A percentile compares a stretch with the other conserved stretches of the same genome.
Evolutionary conservation across 768 basidiomycete species (phyloP).

Genomic region (Hebeloma cylindrosporum): DNA sequence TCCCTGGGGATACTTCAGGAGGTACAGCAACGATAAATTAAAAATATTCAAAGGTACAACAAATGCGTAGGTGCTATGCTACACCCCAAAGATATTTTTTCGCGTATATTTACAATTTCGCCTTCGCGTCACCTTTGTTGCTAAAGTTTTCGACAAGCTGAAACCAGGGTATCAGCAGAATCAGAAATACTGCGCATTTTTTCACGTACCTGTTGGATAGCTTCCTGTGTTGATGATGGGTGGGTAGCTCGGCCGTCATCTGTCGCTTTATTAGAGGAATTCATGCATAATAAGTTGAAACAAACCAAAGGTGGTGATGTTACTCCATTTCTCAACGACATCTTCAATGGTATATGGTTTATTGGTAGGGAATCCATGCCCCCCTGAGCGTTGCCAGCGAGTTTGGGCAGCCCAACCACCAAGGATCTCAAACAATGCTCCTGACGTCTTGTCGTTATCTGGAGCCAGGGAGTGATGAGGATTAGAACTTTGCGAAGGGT

Average conservation of each 20-base stretch:
- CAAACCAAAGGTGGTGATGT: conserved; percentile 83
- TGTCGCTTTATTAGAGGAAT: conserved; percentile 24
- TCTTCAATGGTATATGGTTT: conserved; percentile 77
- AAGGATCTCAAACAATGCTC: conserved; percentile 79
- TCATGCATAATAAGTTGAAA: conserved; percentile 7
- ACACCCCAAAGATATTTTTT: no score
- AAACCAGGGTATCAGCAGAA: neutral
- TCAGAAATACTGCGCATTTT: neutral
- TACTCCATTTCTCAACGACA: conserved; percentile 74
- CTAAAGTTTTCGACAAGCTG: conserved; percentile 52
- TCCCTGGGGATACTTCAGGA: no score
- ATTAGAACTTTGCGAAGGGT: neutral
- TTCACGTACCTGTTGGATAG: conserved; percentile 65
- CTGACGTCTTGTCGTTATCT: conserved; percentile 74
- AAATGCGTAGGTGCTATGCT: no score
- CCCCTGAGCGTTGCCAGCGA: conserved; percentile 90
- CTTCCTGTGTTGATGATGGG: conserved; percentile 72
- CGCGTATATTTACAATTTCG: conserved; percentile 46
- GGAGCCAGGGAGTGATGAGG: neutral
- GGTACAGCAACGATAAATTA: no score
- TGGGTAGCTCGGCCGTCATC: conserved; percentile 83
- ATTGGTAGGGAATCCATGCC: conserved; percentile 83
- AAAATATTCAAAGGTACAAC: conserved; percentile 6
- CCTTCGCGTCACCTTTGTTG: conserved; percentile 47
- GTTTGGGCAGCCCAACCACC: conserved; percentile 93